These are phyloP conservation scores for Secale cereale DNA, from an alignment of 176 grass and related monocot genomes.

Conservation along the genomic window DNA sequence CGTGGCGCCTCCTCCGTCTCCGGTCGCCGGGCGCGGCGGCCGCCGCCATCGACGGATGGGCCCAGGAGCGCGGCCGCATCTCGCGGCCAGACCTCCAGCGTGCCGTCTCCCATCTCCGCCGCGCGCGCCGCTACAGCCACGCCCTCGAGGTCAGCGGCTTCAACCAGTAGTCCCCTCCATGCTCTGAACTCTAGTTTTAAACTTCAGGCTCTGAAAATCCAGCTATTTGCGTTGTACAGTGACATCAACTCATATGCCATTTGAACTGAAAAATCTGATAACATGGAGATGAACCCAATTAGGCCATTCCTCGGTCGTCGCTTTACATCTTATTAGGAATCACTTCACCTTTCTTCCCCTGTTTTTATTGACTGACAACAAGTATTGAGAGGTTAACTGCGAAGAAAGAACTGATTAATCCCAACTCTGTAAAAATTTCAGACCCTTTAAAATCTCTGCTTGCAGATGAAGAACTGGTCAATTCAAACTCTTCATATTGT, in stretches of 20 bases:
- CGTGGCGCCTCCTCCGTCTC: slow-evolving; percentile 39
- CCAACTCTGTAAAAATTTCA: background rate
- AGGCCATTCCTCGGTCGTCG: background rate
- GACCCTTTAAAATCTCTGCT: background rate
- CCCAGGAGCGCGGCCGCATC: slow-evolving; percentile 29
- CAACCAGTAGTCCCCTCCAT: background rate
- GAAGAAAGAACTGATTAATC: background rate
- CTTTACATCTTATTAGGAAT: background rate
- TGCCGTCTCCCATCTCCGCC: slow-evolving; percentile 36
- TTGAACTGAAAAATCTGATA: slow-evolving; percentile 6
- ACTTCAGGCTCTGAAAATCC: background rate
- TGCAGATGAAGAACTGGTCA: background rate
- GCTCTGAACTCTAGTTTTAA: background rate
- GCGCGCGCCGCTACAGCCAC: slow-evolving; percentile 47
- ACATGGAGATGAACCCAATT: background rate
- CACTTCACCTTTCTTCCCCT: background rate
- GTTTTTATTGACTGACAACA: background rate
- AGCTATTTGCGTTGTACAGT: background rate
- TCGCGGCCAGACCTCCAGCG: slow-evolving; percentile 34
- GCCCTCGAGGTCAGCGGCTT: slow-evolving; percentile 55
- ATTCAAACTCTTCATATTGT: background rate
- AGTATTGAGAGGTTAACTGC: background rate
- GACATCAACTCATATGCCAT: background rate
- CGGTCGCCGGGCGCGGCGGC: slow-evolving; percentile 23
- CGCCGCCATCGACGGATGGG: slow-evolving; percentile 41